These are phyloP conservation scores for Chrysoporthe puriensis DNA, from an alignment of 2,329 filamentous ascomycete species.

Conservation along the genomic window DNA sequence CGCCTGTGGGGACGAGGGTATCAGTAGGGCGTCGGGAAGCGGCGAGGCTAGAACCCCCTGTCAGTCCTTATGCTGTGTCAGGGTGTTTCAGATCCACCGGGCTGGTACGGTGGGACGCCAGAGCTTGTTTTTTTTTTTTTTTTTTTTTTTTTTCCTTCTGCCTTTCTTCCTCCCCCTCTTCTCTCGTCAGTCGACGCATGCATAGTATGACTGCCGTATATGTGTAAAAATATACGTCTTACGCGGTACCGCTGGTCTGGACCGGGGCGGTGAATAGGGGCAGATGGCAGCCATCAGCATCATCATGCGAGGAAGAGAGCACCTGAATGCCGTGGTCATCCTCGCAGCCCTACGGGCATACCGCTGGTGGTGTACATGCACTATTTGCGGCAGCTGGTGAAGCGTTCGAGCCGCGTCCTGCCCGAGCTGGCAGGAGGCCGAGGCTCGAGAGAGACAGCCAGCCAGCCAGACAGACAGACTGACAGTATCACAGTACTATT, in stretches of 20 bases:
- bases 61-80: conserved; percentile 14
- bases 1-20: conserved; percentile 3
- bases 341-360: not conserved
- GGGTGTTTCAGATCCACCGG: conserved; percentile 27
- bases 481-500: not conserved
- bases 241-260: not conserved
- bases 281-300: not conserved
- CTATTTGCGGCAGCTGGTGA: not conserved
- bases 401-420: not conserved
- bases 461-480: too few species aligned
- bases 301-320: not conserved
- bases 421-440: too few species aligned
- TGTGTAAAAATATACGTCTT: not conserved
- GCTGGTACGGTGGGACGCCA: not conserved
- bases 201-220: not conserved
- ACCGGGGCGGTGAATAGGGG: conserved; percentile 9
- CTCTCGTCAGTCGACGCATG: conserved; percentile 1
- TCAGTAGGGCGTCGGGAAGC: conserved; percentile 27
- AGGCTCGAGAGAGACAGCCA: too few species aligned
- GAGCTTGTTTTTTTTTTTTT: not conserved
- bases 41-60: conserved; percentile 26
- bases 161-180: not conserved
- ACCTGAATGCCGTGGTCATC: not conserved
- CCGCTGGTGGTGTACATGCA: conserved; percentile 1
- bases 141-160: not conserved